Conservation (phyloP, 1,139 yeast species). For the Saccharomyces hybrid region DNA sequence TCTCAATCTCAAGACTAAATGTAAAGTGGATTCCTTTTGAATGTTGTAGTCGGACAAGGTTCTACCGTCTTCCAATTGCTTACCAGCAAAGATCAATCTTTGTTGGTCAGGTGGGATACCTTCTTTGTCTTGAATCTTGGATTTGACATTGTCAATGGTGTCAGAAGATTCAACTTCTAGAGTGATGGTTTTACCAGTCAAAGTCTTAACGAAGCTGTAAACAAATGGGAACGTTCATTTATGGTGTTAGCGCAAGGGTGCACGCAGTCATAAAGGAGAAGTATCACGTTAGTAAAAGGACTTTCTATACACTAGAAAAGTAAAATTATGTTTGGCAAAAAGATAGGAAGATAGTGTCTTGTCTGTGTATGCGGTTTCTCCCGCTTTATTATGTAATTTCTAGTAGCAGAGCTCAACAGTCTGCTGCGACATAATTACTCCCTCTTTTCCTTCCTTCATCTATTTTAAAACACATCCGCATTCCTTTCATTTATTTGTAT, state of each 20-base stretch:
- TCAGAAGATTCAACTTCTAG: slow-evolving; percentile 91
- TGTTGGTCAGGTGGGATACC: slow-evolving; percentile 95
- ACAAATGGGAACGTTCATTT: not conserved
- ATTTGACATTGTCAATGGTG: slow-evolving; percentile 89
- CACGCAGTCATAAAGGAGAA: not conserved
- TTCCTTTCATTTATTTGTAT: slow-evolving; percentile 14
- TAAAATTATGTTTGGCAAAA: not conserved
- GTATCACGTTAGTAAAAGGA: not conserved
- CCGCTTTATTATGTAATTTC: not conserved
- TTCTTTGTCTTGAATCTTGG: slow-evolving; percentile 91
- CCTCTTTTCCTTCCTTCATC: not conserved
- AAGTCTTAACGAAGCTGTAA: slow-evolving; percentile 77
- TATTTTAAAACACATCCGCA: slow-evolving; percentile 28
- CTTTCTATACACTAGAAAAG: not conserved
- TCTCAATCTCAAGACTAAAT: slow-evolving; percentile 83
- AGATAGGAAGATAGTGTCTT: not conserved
- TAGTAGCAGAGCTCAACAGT: too few species aligned
- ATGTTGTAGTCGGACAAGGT: slow-evolving; percentile 90
- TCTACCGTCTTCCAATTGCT: slow-evolving; percentile 91
- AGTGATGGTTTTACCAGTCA: slow-evolving; percentile 86
- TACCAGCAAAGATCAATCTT: slow-evolving; percentile 88
- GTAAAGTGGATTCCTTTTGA: slow-evolving; percentile 87
- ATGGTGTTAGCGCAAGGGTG: slow-evolving; percentile 16
- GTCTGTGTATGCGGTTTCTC: not conserved
- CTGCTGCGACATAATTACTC: too few species aligned